Evolutionary conservation across 2,329 filamentous ascomycete species (phyloP), one percentile per base, ranked within the genome.

Genomic region (Rosellinia necatrix): DNA sequence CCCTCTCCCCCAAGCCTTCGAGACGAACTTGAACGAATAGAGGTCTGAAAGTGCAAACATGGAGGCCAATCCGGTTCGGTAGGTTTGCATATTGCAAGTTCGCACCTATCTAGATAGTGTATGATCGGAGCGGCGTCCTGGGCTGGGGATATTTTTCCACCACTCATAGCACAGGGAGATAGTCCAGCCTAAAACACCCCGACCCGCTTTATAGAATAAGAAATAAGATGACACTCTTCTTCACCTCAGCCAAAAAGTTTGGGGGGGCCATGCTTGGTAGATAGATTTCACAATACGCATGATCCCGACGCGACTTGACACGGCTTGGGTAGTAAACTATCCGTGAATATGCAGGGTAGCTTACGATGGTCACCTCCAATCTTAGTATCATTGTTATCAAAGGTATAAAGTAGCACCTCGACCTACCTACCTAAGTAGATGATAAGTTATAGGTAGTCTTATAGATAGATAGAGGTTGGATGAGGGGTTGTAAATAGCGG

Each of bases 121-220:
- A 22, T 12, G 19, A 29, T 9, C 5, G 13, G 17, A n/a, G 13
- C 30, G 30, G 15, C 24, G 17, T 35, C 43, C 29, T n/a, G 34
- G n/a, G 22, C 19, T 15, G 55, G 55, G 22, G 19, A 13, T 40
- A 32, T 29, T 58, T 58, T 58, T 44, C 55, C 55, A 54, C 50
- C 55, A 58, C 27, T 58, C 29, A 48, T 12, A 47, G 22, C 43
- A 29, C 27, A 27, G 27, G 9, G 3, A 30, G 21, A 21, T 12
- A 19, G 38, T 4, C 44, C 15, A 19, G 35, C n/a, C 48, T 37
- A 25, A 48, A 24, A 21, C 19, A 13, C n/a, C n/a, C n/a, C n/a
- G n/a, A n/a, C n/a, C n/a, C n/a, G n/a, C n/a, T n/a, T n/a, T n/a
- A n/a, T n/a, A n/a, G n/a, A n/a, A n/a, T n/a, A n/a, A n/a, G n/a